These are phyloP conservation scores for Didymella pomorum DNA, from an alignment of 2,329 filamentous ascomycete species.

Conservation along the genomic window DNA sequence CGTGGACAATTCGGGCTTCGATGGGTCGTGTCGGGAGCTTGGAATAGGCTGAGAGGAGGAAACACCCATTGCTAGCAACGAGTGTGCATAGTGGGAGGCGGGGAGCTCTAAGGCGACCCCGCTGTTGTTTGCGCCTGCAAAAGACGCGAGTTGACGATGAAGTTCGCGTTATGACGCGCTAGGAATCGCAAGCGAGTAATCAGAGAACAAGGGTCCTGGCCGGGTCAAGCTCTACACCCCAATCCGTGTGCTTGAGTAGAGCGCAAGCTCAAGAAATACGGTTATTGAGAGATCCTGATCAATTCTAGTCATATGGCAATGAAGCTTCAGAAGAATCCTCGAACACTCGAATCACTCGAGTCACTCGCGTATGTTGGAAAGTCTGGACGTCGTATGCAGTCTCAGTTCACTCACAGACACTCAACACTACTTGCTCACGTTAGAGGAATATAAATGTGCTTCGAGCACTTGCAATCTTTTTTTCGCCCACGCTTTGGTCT, in stretches of 20 bases:
- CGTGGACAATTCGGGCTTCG: not conserved
- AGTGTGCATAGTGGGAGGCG: slow-evolving; percentile 3
- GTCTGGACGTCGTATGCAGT: not conserved
- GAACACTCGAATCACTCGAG: not conserved
- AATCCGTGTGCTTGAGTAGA: too few species aligned
- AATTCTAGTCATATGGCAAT: not conserved
- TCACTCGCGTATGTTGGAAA: not conserved
- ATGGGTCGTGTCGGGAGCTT: slow-evolving; percentile 9
- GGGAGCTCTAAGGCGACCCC: slow-evolving; percentile 1
- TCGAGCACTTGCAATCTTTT: not conserved
- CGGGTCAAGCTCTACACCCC: not conserved
- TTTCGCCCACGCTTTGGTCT: too few species aligned
- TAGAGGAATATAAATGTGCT: not conserved
- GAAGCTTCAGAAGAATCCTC: too few species aligned
- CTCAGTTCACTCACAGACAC: not conserved
- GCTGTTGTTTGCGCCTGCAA: slow-evolving; percentile 2
- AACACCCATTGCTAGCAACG: slow-evolving; percentile 23
- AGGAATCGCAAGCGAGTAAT: not conserved
- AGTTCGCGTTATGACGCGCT: slow-evolving; percentile 6
- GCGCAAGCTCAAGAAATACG: too few species aligned
- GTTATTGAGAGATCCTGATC: too few species aligned
- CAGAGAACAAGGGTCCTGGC: not conserved
- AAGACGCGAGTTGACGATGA: slow-evolving; percentile 10
- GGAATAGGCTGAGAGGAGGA: slow-evolving; percentile 29
- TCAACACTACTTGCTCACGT: not conserved